Conservation (phyloP, 2,329 filamentous ascomycete species). For the Colletotrichum karsti region DNA sequence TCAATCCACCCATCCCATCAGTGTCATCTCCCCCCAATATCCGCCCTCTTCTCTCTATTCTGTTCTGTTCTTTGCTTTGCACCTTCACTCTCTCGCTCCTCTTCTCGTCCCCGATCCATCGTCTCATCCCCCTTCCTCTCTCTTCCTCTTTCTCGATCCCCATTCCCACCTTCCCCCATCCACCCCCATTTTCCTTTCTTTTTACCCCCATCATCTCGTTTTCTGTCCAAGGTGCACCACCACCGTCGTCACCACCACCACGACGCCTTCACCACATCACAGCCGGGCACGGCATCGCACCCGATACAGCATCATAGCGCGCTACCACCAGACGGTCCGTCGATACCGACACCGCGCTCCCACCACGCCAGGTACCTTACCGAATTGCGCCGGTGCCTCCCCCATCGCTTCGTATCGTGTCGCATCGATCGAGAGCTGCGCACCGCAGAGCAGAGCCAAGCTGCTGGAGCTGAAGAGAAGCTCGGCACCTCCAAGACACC, state of each 20-base stretch:
- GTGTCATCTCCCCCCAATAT: background rate
- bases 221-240: background rate
- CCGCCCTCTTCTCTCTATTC: background rate
- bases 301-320: background rate
- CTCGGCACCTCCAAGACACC: background rate
- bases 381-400: no score
- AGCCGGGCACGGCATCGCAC: background rate
- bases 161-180: background rate
- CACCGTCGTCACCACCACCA: background rate
- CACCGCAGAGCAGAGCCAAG: background rate
- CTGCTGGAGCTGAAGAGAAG: background rate
- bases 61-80: background rate
- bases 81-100: background rate
- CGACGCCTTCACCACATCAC: background rate
- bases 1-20: slow-evolving; percentile 1
- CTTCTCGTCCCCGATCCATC: background rate
- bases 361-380: background rate
- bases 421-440: slow-evolving; percentile 2
- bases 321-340: background rate
- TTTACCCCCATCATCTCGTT: background rate
- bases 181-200: background rate
- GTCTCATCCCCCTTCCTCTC: slow-evolving; percentile 2
- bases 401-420: background rate
- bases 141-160: background rate
- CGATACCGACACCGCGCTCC: background rate